phyloP scores from a whole-genome alignment of 768 basidiomycete genomes.

The Artomyces pyxidatus region DNA sequence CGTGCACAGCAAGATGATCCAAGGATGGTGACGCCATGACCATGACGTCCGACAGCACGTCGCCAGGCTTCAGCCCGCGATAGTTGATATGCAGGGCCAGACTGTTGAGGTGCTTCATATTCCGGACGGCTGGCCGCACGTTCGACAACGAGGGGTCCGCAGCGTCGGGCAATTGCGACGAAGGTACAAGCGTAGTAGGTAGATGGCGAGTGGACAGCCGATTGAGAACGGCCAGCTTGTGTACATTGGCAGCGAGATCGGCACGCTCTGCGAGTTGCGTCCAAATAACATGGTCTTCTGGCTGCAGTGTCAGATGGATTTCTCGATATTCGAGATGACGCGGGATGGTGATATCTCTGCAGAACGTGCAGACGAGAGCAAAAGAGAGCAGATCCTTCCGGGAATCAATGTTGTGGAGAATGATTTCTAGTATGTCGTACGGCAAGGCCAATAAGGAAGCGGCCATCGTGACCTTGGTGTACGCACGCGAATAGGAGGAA shows the following conservation, averaged over 20 bases:
- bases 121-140: too few species aligned
- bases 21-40: too few species aligned
- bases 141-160: too few species aligned
- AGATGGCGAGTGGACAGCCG: background rate
- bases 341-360: background rate
- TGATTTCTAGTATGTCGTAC: background rate
- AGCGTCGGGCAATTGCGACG: too few species aligned
- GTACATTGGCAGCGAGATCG: background rate
- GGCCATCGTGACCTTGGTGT: too few species aligned
- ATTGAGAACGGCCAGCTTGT: background rate
- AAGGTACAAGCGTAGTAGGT: background rate
- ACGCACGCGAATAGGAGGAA: too few species aligned
- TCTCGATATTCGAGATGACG: background rate
- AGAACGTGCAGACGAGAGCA: background rate
- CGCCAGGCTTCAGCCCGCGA: too few species aligned
- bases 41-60: too few species aligned
- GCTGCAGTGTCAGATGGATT: background rate
- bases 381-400: background rate
- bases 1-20: too few species aligned
- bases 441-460: too few species aligned
- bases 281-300: background rate
- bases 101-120: too few species aligned
- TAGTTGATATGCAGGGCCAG: too few species aligned
- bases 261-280: background rate
- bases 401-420: background rate